A percentile compares a stretch with the other conserved stretches of the same genome.
These are phyloP conservation scores for Sporothrix brunneoviolacea DNA, from an alignment of 2,329 filamentous ascomycete species.

Conservation along the genomic window DNA sequence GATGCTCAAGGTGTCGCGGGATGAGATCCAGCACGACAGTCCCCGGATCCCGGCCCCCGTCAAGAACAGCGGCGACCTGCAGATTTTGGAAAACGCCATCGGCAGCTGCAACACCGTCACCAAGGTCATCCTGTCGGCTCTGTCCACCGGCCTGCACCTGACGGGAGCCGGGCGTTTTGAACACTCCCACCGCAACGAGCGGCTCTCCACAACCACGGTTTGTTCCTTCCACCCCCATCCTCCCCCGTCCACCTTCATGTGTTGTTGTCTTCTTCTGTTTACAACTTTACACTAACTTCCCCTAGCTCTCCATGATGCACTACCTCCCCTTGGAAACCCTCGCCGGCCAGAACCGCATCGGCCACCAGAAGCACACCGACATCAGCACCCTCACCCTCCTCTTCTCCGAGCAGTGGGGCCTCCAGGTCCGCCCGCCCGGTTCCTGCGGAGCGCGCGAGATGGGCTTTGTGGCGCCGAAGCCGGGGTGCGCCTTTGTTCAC, in stretches of 20 bases:
- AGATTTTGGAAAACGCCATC: slow-evolving; percentile 43
- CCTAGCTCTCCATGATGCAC: slow-evolving; percentile 51
- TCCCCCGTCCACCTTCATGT: too few relatives aligned
- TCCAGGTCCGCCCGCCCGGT: slow-evolving; percentile 43
- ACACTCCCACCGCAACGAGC: slow-evolving; percentile 44
- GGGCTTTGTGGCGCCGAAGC: slow-evolving; percentile 46
- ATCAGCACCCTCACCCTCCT: slow-evolving; percentile 49
- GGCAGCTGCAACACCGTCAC: slow-evolving; percentile 44
- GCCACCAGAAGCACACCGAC: slow-evolving; percentile 52
- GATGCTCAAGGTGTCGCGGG: slow-evolving; percentile 44
- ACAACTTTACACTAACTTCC: too few relatives aligned
- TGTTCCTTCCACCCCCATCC: too few relatives aligned
- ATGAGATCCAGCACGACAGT: slow-evolving; percentile 42
- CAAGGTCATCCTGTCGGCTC: slow-evolving; percentile 43
- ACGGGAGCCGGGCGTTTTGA: slow-evolving; percentile 41
- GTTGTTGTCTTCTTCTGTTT: too few relatives aligned
- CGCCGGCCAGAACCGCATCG: slow-evolving; percentile 25
- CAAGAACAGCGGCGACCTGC: slow-evolving; percentile 42
- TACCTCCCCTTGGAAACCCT: slow-evolving; percentile 42
- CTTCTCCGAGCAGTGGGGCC: slow-evolving; percentile 50
- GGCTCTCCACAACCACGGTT: slow-evolving; percentile 41
- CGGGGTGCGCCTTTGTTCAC: slow-evolving; percentile 48
- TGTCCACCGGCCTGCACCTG: slow-evolving; percentile 42
- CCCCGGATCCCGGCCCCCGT: slow-evolving; percentile 40
- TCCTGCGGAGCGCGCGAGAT: slow-evolving; percentile 35